These are phyloP conservation scores for Pseudocohnilembus persalinus DNA, from an alignment of 169 alveolate genomes.

Conservation along the genomic window DNA sequence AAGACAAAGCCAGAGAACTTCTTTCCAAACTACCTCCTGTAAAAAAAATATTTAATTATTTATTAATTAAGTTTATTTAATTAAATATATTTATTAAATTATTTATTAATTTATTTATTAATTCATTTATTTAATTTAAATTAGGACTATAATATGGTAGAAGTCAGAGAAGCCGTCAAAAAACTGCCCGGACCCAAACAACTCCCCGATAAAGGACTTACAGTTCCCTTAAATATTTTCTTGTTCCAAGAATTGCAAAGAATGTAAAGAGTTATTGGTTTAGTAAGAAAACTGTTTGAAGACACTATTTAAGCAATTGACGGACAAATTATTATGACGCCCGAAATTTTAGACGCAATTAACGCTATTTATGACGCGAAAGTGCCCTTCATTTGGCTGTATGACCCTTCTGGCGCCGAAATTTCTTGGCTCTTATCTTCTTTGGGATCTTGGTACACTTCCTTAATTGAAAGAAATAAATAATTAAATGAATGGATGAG, in stretches of 20 bases:
- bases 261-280: conserved; percentile 91
- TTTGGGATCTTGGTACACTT: conserved; percentile 95
- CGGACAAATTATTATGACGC: conserved; percentile 95
- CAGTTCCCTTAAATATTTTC: conserved; percentile 96
- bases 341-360: conserved; percentile 90
- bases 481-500: conserved; percentile 92
- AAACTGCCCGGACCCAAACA: conserved; percentile 89
- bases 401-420: conserved; percentile 97
- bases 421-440: conserved; percentile 95
- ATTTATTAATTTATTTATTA: no score
- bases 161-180: conserved; percentile 87
- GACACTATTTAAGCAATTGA: conserved; percentile 93
- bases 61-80: no score
- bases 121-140: no score
- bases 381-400: conserved; percentile 93
- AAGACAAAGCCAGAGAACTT: conserved; percentile 88
- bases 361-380: conserved; percentile 86
- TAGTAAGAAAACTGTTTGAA: conserved; percentile 88
- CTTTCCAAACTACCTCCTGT: conserved; percentile 86
- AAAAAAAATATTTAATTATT: no score
- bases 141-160: conserved; percentile 84
- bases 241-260: conserved; percentile 95
- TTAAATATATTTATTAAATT: no score
- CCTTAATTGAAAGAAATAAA: conserved; percentile 90
- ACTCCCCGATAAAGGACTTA: conserved; percentile 80